Base-by-base conservation (phyloP, 202 grass and related monocot genomes). In the Panicum hallii region DNA sequence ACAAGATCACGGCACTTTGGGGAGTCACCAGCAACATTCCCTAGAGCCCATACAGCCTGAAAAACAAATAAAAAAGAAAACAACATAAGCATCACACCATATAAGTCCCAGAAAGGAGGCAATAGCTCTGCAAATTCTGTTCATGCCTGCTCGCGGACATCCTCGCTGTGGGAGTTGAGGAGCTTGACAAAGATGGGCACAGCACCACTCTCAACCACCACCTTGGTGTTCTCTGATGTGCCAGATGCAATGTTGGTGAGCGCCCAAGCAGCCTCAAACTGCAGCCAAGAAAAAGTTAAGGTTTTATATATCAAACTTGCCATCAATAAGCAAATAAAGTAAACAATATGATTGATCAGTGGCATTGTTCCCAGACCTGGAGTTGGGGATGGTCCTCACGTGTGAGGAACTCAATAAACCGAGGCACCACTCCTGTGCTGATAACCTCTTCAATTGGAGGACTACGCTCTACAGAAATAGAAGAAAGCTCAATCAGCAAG, bases 241-340 rank as follows among this genome's bases (percentile, higher is more conserved):
- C 96, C 96, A 20, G 96, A 98, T 20, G 96, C 93, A 54, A 98
- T 98, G 70, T 98, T 98, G 38, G 96, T 98, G 56, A 98, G 91
- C 16, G 96, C 96, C 96, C 96, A 98, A 66, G 96, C 96, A 82
- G 96, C 91, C 81, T 98, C 96, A 82, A 98, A 98, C 96, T 98
- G 89, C 34, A 86, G 55, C 28, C 26, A 74, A 57, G 62, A 57
- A 72, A 85, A 38, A 38, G 4, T 4, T 0, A 32, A 49, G 0
- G 17, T 11, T 42, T 47, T 20, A 49, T 41, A 66, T 75, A 41
- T 5, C 19, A 57, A 81, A 60, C 12, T 9, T 26, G 12, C 3
- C 15, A 19, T 6, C 44, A 3, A 61, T 68, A 49, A 56, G 44
- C 13, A 67, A 52, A 23, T 55, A 68, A 12, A 60, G 53, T 16